Evolutionary conservation across 352 stramenopile species (phyloP).

Genomic region (Elongisporangium undulatum): DNA sequence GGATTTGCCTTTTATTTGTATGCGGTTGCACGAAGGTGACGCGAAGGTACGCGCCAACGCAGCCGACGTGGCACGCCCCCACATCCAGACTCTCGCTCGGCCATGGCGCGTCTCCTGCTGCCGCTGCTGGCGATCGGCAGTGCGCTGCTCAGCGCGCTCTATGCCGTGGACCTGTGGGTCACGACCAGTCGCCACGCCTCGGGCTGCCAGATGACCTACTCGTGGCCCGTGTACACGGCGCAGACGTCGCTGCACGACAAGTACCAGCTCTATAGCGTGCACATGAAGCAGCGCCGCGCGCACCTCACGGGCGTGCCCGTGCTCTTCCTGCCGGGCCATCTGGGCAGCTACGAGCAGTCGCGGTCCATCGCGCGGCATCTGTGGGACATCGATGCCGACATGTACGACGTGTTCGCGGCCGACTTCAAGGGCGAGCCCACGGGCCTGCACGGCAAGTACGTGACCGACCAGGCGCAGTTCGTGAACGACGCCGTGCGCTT

Average conservation of each 20-base stretch:
- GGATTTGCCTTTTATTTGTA: too few species aligned
- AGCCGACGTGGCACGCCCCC: background rate
- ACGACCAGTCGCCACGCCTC: conserved; percentile 24
- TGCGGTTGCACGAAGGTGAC: too few species aligned
- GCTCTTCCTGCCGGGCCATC: conserved; percentile 77
- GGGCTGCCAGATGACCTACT: conserved; percentile 84
- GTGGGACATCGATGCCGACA: conserved; percentile 39
- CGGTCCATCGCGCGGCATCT: conserved; percentile 74
- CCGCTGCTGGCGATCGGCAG: conserved; percentile 51
- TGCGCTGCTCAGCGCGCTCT: conserved; percentile 32
- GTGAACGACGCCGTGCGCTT: conserved; percentile 66
- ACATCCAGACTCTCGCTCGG: background rate
- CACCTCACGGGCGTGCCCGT: conserved; percentile 63
- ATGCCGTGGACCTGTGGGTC: conserved; percentile 37
- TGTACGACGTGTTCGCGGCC: conserved; percentile 79
- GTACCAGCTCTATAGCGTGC: conserved; percentile 60
- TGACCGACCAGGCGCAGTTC: conserved; percentile 66
- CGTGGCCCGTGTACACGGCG: conserved; percentile 74
- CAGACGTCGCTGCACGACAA: conserved; percentile 35
- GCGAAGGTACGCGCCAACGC: too few species aligned
- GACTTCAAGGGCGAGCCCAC: conserved; percentile 78
- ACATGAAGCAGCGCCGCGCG: conserved; percentile 52
- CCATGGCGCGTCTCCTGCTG: conserved; percentile 24
- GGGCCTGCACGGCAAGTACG: conserved; percentile 59
- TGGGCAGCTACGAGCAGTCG: conserved; percentile 84